Base-by-base conservation (phyloP, 2,329 filamentous ascomycete species). In the Neonectria neomacrospora region DNA sequence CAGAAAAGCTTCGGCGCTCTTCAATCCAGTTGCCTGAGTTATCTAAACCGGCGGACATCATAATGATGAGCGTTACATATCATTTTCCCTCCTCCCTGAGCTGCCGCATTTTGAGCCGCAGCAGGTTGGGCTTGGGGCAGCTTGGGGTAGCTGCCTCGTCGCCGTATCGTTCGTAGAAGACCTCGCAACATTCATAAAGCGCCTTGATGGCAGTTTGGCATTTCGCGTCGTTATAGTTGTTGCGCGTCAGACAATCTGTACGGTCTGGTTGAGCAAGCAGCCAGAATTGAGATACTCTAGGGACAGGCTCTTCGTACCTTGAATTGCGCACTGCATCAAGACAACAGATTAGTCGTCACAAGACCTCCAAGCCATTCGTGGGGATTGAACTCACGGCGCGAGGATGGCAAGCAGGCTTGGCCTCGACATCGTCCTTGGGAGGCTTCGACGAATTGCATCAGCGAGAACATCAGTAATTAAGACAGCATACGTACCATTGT, bases 181-280 rank as follows among this genome's bases (percentile, higher is more conserved):
- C 86, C 73, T 94, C 90, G 79, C 96, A 99, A 80, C 96, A 99
- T 71, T 96, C 91, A 79, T 98, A 99, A 23, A 99, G 82, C 3
- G 93, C 92, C 76, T 95, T 90, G 60, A 99, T 86, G 74, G 93
- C 83, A 18, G 81, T 78, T 74, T 91, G 87, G 79, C 96, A 99
- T 75, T 90, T 96, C 45, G 88, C 88, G 79, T 98, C 94, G 64
- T 96, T 88, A 81, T 91, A 98, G 57, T 88, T 89, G 77, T 94
- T 94, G 79, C 90, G 95, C 50, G 87, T 88, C 66, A 99, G 83
- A 75, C 96, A 99, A 71, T 90, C 93, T 97, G 73, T 32, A n/a
- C 16, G 32, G 18, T 32, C 23, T 37, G 34, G 41, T 64, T 57
- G 22, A 70, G 61, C n/a, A 32, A 26, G 28, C 37, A n/a, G 23